A percentile compares a stretch with the other conserved stretches of the same genome.
phyloP scores from a whole-genome alignment of 208 protist genomes.

The Crithidia acanthocephali region DNA sequence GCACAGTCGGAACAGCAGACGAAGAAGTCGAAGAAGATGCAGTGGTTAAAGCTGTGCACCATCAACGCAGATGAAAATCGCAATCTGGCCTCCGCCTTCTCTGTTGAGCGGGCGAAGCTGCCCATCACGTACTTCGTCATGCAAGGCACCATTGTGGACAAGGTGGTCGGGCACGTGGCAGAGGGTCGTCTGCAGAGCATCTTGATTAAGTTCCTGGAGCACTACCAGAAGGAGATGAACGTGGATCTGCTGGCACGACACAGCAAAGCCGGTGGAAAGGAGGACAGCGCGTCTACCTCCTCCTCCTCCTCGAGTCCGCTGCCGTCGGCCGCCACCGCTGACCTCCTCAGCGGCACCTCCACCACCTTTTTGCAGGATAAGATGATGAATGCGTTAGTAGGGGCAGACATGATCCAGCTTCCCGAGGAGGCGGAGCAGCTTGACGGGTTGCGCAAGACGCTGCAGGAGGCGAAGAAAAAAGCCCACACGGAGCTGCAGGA shows the following conservation, averaged over 20 bases:
- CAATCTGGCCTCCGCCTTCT: conserved; percentile 87
- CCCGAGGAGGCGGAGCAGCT: conserved; percentile 80
- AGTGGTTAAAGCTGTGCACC: conserved; percentile 86
- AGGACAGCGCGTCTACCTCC: not conserved
- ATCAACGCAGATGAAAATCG: conserved; percentile 90
- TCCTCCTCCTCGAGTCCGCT: conserved; percentile 34
- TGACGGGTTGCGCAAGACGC: conserved; percentile 71
- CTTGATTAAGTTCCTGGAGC: conserved; percentile 81
- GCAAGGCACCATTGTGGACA: conserved; percentile 90
- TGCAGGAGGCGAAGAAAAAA: conserved; percentile 88
- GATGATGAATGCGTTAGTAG: conserved; percentile 71
- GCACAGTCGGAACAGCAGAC: not conserved
- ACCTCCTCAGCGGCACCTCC: conserved; percentile 72
- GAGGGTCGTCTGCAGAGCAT: conserved; percentile 69
- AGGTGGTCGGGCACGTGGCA: conserved; percentile 63
- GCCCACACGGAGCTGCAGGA: conserved; percentile 72
- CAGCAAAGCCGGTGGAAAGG: not conserved
- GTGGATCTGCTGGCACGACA: conserved; percentile 70
- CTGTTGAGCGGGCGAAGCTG: conserved; percentile 82
- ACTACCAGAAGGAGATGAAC: conserved; percentile 88
- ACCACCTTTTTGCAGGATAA: conserved; percentile 79
- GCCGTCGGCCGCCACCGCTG: conserved; percentile 65
- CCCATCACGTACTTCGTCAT: conserved; percentile 91
- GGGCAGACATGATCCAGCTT: conserved; percentile 75
- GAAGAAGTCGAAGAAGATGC: conserved; percentile 10